These are phyloP conservation scores for Dactylonectria macrodidyma DNA, from an alignment of 2,329 filamentous ascomycete genomes.

Conservation along the genomic window DNA sequence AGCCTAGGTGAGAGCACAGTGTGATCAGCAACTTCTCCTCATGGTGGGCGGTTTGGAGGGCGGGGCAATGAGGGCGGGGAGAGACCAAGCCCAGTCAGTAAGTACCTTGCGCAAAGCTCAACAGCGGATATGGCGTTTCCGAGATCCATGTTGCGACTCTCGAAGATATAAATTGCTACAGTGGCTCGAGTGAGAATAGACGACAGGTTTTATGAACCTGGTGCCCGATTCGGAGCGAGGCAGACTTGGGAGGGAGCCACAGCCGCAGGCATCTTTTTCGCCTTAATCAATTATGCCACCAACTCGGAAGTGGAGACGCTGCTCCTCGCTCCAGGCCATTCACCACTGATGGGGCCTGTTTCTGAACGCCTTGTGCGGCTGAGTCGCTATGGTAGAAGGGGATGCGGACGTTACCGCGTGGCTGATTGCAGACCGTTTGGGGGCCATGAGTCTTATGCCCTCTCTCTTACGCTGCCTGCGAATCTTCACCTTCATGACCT, in stretches of 20 bases:
- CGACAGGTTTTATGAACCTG: neutral
- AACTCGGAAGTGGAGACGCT: neutral
- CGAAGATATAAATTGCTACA: neutral
- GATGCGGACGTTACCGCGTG: neutral
- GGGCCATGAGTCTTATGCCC: no score
- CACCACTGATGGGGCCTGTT: neutral
- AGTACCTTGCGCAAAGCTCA: neutral
- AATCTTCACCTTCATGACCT: neutral
- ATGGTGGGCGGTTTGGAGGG: neutral
- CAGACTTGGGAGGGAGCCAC: neutral
- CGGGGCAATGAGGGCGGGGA: neutral
- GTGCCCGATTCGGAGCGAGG: neutral
- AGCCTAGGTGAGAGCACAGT: neutral
- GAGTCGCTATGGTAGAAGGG: neutral
- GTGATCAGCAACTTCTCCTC: conserved; percentile 1
- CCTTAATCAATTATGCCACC: neutral
- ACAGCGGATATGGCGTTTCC: conserved; percentile 5
- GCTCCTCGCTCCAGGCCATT: neutral
- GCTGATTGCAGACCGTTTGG: neutral
- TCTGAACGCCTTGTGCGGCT: neutral
- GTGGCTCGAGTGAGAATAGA: neutral
- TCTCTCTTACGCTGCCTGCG: neutral
- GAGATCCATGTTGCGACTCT: neutral
- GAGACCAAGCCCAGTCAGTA: neutral
- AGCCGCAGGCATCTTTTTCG: neutral